Evolutionary conservation across 768 basidiomycete genomes (phyloP).

Genomic region (Auriscalpium orientale): DNA sequence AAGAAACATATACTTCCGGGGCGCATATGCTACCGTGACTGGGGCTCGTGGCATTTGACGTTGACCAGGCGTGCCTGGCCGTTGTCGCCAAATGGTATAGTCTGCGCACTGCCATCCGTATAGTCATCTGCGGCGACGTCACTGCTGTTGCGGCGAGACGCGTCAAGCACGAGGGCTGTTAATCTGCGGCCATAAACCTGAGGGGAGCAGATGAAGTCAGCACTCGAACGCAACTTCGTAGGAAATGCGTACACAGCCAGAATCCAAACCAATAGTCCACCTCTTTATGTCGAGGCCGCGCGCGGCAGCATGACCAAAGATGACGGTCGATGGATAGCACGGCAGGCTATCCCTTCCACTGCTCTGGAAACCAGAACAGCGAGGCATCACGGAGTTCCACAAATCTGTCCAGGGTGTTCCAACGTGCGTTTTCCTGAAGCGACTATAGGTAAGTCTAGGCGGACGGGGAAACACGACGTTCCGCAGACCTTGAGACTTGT

Average conservation of each 20-base stretch:
- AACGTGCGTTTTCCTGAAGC: slow-evolving; percentile 29
- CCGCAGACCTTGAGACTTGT: slow-evolving; percentile 29
- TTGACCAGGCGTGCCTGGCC: slow-evolving; percentile 38
- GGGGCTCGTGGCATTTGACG: slow-evolving; percentile 34
- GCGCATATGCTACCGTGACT: too few relatives aligned
- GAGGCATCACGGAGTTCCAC: slow-evolving; percentile 62
- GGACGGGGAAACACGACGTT: neutral
- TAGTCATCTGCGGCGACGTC: slow-evolving; percentile 18
- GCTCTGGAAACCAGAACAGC: slow-evolving; percentile 45
- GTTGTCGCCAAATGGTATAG: slow-evolving; percentile 50
- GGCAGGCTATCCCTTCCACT: slow-evolving; percentile 30
- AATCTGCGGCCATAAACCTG: slow-evolving; percentile 53
- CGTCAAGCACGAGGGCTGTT: slow-evolving; percentile 55
- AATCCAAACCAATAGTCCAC: slow-evolving; percentile 82
- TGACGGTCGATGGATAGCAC: slow-evolving; percentile 67
- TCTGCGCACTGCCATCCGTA: slow-evolving; percentile 17
- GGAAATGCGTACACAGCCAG: slow-evolving; percentile 56
- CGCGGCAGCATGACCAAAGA: slow-evolving; percentile 83
- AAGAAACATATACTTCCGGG: too few relatives aligned
- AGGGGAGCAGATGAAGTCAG: neutral
- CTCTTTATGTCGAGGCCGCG: slow-evolving; percentile 75
- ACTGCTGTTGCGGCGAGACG: slow-evolving; percentile 8
- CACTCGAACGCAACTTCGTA: neutral
- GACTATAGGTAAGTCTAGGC: too few relatives aligned
- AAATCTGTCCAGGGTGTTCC: slow-evolving; percentile 71